Evolutionary conservation across 2,329 filamentous ascomycete genomes (phyloP).

Genomic region (Verticillium klebahnii): DNA sequence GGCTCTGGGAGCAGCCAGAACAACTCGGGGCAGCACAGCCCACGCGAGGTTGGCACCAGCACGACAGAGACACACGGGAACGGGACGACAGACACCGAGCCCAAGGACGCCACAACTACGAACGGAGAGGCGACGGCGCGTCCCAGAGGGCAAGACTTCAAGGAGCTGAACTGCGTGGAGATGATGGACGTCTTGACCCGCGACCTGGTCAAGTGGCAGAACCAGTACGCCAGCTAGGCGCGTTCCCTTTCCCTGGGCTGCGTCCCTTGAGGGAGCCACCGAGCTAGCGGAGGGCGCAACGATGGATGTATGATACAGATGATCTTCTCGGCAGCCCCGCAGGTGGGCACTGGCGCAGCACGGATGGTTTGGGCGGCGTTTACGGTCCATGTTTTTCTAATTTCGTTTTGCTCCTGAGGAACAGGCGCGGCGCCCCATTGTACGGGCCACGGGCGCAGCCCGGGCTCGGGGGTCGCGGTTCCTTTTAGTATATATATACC

Average conservation of each 20-base stretch:
- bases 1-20: conserved; percentile 27
- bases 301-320: neutral
- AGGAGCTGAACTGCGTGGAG: conserved; percentile 70
- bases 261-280: neutral
- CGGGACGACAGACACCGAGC: conserved; percentile 14
- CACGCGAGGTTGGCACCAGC: conserved; percentile 18
- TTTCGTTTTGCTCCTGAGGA: neutral
- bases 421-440: neutral
- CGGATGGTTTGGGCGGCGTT: neutral
- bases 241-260: neutral
- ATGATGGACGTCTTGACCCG: conserved; percentile 88
- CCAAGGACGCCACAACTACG: conserved; percentile 1
- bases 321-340: neutral
- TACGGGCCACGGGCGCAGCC: neutral
- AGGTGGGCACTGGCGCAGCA: neutral
- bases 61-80: conserved; percentile 9
- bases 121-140: conserved; percentile 7
- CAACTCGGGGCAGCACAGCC: conserved; percentile 15
- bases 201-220: conserved; percentile 81
- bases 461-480: neutral
- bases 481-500: neutral
- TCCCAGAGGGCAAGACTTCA: conserved; percentile 43
- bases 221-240: conserved; percentile 48
- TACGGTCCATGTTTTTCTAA: neutral
- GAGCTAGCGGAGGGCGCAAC: neutral